Conservation (phyloP, 2,329 filamentous ascomycete species). For the Parastagonospora avenae region DNA sequence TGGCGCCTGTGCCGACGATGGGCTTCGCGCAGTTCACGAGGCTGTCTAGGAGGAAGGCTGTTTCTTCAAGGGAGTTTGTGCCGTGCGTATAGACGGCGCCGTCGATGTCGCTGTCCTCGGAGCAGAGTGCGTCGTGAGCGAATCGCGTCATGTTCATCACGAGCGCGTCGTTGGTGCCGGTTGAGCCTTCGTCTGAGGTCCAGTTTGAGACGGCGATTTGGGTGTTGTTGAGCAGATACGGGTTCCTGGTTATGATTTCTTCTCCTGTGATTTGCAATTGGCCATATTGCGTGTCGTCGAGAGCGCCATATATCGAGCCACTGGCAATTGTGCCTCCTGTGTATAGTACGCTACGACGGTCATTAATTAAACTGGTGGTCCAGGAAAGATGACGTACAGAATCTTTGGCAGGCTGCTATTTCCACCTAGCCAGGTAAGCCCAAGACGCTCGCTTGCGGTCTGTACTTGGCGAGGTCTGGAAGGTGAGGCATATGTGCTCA, state of each 20-base stretch:
- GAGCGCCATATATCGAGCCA: constrained; percentile 33
- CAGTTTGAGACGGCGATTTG: constrained; percentile 38
- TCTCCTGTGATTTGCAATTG: constrained; percentile 30
- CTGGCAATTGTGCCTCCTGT: constrained; percentile 35
- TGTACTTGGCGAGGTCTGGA: constrained; percentile 6
- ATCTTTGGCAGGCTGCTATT: constrained; percentile 31
- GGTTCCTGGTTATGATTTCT: constrained; percentile 32
- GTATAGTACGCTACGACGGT: constrained; percentile 22
- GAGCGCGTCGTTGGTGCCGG: constrained; percentile 33
- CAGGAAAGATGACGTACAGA: constrained; percentile 15
- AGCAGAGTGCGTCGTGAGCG: constrained; percentile 31
- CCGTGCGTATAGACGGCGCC: constrained; percentile 37
- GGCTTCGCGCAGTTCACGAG: constrained; percentile 36
- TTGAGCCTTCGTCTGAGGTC: constrained; percentile 23
- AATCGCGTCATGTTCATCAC: constrained; percentile 43
- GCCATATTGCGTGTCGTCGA: constrained; percentile 38
- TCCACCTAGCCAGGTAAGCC: constrained; percentile 25
- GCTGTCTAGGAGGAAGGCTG: constrained; percentile 32
- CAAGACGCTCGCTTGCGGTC: constrained; percentile 29
- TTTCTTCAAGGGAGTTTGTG: constrained; percentile 38
- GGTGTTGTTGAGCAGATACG: constrained; percentile 34
- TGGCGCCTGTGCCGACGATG: constrained; percentile 29
- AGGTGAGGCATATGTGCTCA: not conserved
- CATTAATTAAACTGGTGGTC: not conserved
- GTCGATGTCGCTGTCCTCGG: constrained; percentile 32